Evolutionary conservation across 768 basidiomycete species (phyloP).

Genomic region (Harrya chromipes): DNA sequence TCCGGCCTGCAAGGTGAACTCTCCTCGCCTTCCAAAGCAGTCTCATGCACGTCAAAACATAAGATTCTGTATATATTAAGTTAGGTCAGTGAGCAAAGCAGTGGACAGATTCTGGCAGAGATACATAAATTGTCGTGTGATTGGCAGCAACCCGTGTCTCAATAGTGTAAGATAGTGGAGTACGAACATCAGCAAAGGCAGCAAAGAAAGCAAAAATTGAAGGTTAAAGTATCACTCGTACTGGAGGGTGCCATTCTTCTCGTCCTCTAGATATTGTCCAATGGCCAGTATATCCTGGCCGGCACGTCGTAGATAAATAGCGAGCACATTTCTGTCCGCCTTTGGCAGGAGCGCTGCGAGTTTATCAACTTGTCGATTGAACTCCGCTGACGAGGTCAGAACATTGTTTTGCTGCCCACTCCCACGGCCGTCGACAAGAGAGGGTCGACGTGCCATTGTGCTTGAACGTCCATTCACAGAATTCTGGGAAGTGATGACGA

Average conservation of each 20-base stretch:
- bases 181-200: constrained; percentile 12
- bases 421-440: constrained; percentile 27
- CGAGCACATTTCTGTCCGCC: constrained; percentile 63
- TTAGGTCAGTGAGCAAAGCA: constrained; percentile 15
- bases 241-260: constrained; percentile 66
- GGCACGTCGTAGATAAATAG: constrained; percentile 66
- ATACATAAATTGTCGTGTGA: constrained; percentile 22
- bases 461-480: constrained; percentile 28
- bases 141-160: constrained; percentile 1
- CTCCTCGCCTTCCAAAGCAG: not conserved
- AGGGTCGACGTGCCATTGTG: constrained; percentile 27
- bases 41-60: not conserved
- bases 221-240: constrained; percentile 24
- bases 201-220: not conserved
- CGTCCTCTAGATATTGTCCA: constrained; percentile 81
- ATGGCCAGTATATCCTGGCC: constrained; percentile 85
- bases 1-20: constrained; percentile 42
- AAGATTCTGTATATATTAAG: constrained; percentile 9
- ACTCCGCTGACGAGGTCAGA: constrained; percentile 40
- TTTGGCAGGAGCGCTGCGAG: constrained; percentile 69
- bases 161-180: constrained; percentile 12
- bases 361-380: constrained; percentile 66
- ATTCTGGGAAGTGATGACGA: constrained; percentile 42
- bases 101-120: constrained; percentile 14
- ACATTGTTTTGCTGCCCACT: constrained; percentile 4